phyloP scores from a whole-genome alignment of 805 yeast genomes.

The Ogataea neopini region DNA sequence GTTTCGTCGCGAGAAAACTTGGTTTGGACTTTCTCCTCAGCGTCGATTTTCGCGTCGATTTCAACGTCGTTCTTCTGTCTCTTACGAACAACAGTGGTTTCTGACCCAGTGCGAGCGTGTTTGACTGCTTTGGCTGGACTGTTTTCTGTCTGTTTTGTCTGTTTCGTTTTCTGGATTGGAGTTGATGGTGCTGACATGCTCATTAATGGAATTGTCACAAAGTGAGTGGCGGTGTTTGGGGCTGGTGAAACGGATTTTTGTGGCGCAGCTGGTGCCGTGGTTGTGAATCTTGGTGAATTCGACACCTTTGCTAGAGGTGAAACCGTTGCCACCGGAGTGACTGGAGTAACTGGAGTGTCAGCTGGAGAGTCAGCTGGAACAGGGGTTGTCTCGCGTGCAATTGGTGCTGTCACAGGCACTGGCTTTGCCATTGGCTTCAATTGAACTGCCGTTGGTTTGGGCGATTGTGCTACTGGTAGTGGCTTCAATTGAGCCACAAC shows the following conservation, averaged over 20 bases:
- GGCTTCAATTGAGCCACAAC: no score
- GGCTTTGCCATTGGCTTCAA: no score
- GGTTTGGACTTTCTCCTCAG: constrained; percentile 4
- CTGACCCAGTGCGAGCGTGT: background rate
- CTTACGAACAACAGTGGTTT: background rate
- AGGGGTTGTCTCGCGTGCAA: background rate
- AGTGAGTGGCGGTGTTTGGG: background rate
- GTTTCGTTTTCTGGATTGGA: background rate
- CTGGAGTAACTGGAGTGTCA: background rate
- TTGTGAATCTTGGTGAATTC: no score
- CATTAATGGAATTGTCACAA: no score
- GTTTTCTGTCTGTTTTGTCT: background rate
- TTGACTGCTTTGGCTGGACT: background rate
- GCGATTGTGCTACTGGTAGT: no score
- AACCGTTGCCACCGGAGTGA: no score
- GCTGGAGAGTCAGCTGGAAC: background rate
- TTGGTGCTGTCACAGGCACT: no score
- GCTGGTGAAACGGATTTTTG: background rate
- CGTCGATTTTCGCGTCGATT: constrained; percentile 1
- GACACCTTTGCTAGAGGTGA: no score
- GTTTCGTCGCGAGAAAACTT: constrained; percentile 26
- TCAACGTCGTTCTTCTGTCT: constrained; percentile 11
- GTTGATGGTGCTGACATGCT: background rate
- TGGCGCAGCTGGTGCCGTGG: no score
- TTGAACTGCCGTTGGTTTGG: no score